Base-by-base conservation (phyloP, 1,139 yeast genomes). In the Yamadazyma triangularis region DNA sequence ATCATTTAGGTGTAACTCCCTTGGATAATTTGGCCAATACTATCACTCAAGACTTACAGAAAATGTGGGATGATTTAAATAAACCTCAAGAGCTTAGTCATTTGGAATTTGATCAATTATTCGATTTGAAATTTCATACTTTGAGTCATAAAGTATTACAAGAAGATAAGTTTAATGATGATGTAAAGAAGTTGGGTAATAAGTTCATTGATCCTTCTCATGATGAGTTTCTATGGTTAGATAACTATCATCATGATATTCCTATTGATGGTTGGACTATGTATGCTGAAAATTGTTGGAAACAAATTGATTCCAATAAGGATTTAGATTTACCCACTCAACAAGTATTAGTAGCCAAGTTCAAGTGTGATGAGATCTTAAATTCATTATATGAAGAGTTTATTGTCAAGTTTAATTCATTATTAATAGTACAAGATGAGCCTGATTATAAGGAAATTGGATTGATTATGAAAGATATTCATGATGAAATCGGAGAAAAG, bases 241-340 rank as follows among this genome's bases (percentile, higher is more conserved):
- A 74, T 2, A 70, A 76, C 32, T 89, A 88, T 52, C 96, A 87
- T 50, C 89, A 93, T 44, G 70, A 74, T 32, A 78, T 91, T 30
- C 98, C 98, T 5, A 70, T 91, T 30, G 98, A 91, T 56, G 98
- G 96, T 10, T 91, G 98, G 97, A 76, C 93, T 4, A 62, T 88
- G 59, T 91, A 91, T 50, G 89, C 96, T 1, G 82, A 79, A 34
- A 85, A 80, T 50, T 81, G 95, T 42, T 91, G 98, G 98, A 81
- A 84, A 31, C 96, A 88, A 55, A 91, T 91, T 48, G 95, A 88
- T 56, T 71, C 73, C 38, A 91, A 91, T 58, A 89, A 87, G 57
- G 98, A 91, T 52, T 73, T 91, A 45, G 98, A 91, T 58, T 70
- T 91, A 45, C 98, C 98, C 15, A 89, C 97, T 1, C 98, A 91